Evolutionary conservation across 2,329 filamentous ascomycete genomes (phyloP).

Genomic region (Cladosporium sp.): DNA sequence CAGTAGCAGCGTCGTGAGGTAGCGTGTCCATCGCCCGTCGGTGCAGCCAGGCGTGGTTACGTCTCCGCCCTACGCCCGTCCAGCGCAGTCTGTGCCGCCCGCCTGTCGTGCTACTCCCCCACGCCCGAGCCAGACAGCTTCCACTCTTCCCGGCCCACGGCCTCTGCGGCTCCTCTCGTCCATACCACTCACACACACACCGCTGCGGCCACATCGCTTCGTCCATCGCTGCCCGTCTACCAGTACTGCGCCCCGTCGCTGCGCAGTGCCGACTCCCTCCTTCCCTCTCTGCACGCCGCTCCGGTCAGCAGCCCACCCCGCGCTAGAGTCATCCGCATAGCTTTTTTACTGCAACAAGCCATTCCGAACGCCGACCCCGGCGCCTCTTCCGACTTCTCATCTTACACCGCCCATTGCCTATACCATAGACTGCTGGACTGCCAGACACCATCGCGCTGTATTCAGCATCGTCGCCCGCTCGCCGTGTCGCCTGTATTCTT

Average conservation of each 20-base stretch:
- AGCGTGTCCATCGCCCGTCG: not conserved
- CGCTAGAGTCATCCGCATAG: constrained; percentile 8
- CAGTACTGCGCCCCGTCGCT: not conserved
- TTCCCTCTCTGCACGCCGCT: no score
- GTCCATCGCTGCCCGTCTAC: not conserved
- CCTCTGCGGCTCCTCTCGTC: not conserved
- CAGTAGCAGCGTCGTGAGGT: not conserved
- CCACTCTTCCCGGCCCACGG: not conserved
- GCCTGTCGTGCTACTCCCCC: not conserved
- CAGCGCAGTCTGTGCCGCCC: not conserved
- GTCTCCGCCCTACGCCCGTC: not conserved
- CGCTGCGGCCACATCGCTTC: not conserved
- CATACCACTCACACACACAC: not conserved
- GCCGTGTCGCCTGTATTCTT: not conserved
- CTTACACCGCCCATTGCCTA: not conserved
- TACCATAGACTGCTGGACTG: not conserved
- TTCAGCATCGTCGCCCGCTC: not conserved
- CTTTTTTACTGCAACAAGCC: constrained; percentile 4
- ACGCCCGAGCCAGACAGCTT: not conserved
- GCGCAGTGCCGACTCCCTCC: not conserved
- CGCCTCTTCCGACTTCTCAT: not conserved
- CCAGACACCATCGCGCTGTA: not conserved
- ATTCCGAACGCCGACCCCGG: constrained; percentile 1
- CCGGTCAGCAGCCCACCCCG: constrained; percentile 3
- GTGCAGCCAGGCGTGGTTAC: not conserved